Evolutionary conservation across 129 eudicot species (phyloP).

Genomic region (Mikania micrantha): DNA sequence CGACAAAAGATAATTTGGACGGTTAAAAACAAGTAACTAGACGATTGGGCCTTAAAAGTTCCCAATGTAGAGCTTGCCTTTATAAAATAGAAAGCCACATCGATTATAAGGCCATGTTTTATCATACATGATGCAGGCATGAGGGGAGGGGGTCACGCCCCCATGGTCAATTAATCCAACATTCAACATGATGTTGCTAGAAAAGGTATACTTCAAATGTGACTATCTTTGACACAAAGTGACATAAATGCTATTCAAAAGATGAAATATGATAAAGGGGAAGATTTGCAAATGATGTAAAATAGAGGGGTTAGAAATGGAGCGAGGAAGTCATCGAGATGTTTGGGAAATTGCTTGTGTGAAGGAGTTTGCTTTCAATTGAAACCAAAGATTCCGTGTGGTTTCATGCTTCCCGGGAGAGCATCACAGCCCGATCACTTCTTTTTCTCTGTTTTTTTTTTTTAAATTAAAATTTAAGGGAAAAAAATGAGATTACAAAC

Average conservation of each 20-base stretch:
- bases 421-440: slow-evolving; percentile 26
- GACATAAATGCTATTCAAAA: not conserved
- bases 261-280: not conserved
- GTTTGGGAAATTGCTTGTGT: slow-evolving; percentile 20
- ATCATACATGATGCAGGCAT: too few relatives aligned
- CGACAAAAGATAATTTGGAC: too few relatives aligned
- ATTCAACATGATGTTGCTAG: not conserved
- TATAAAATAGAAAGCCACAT: too few relatives aligned
- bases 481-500: not conserved
- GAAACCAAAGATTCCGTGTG: slow-evolving; percentile 39
- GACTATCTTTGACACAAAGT: too few relatives aligned
- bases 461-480: not conserved
- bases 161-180: too few relatives aligned
- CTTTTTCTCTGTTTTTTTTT: not conserved
- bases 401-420: slow-evolving; percentile 35
- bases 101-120: too few relatives aligned
- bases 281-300: not conserved
- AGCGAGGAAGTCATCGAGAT: slow-evolving; percentile 3
- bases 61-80: too few relatives aligned
- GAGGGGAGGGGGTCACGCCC: too few relatives aligned
- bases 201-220: too few relatives aligned
- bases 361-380: slow-evolving; percentile 28
- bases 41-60: too few relatives aligned
- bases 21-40: too few relatives aligned
- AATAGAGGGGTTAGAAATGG: slow-evolving; percentile 1